Evolutionary conservation across 106 monocot genomes (phyloP).

Genomic region (Dioscorea alata): DNA sequence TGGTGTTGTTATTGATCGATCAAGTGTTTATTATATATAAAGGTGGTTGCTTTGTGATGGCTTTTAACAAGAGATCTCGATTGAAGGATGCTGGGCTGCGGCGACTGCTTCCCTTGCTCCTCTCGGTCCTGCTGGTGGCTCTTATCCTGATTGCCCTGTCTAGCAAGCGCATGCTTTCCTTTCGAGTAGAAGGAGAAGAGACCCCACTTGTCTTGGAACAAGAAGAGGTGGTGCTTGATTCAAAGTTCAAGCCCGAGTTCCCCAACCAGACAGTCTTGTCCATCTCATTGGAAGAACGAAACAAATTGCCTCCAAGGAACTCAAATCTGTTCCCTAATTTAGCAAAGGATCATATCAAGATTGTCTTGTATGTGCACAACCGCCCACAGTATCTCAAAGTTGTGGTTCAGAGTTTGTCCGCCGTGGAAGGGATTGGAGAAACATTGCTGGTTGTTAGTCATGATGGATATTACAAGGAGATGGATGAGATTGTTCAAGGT

Average conservation of each 20-base stretch:
- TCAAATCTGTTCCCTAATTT: conserved; percentile 53
- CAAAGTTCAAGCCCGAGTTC: conserved; percentile 36
- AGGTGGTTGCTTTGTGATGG: conserved; percentile 10
- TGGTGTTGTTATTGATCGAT: too few relatives aligned
- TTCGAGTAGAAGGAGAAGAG: not conserved
- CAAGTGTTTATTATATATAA: too few relatives aligned
- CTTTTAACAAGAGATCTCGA: conserved; percentile 35
- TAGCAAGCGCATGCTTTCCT: not conserved
- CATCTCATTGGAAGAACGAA: conserved; percentile 43
- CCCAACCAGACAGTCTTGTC: conserved; percentile 60
- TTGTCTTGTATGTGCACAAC: conserved; percentile 92
- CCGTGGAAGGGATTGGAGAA: conserved; percentile 77
- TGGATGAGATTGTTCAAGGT: conserved; percentile 73
- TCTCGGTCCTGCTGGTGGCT: conserved; percentile 6
- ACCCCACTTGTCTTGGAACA: not conserved
- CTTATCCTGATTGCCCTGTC: conserved; percentile 11
- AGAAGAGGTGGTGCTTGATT: conserved; percentile 11
- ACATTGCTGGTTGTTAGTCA: conserved; percentile 92
- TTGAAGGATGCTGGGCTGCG: conserved; percentile 24
- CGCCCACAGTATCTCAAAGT: conserved; percentile 81
- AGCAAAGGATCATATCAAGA: conserved; percentile 59
- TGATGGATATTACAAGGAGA: conserved; percentile 83
- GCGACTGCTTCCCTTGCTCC: conserved; percentile 18
- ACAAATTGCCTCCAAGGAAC: conserved; percentile 65
- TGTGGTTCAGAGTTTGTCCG: conserved; percentile 62